Base-by-base conservation (phyloP, 1,284 basidiomycete species). In the Puccinia novopanici region DNA sequence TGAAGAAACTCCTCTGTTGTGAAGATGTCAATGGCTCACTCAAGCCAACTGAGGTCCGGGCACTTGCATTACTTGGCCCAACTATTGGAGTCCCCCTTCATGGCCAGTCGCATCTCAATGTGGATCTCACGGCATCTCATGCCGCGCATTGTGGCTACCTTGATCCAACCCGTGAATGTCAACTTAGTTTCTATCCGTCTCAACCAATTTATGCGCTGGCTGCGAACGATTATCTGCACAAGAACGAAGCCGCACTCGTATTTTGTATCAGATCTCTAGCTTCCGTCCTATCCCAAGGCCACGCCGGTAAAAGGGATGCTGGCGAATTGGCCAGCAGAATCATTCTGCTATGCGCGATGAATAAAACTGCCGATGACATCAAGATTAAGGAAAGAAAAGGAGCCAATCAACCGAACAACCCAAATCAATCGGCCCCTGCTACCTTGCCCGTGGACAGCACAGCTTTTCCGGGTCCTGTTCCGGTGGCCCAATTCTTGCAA, bases 91-190 rank as follows among this genome's bases (percentile, higher is more conserved):
- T 63, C 40, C 59, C 59, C 0, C 59, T 63, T 40, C 59, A 63
- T 63, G 59, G 59, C 34, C 59, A 63, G 59, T n/a, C 59, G 10
- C 59, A 63, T 63, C n/a, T n/a, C n/a, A n/a, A n/a, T n/a, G n/a
- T n/a, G n/a, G n/a, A n/a, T n/a, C n/a, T n/a, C n/a, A n/a, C 59
- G 1, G 59, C 59, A 63, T 63, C 59, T 15, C 59, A 63, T 40
- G 59, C 34, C 2, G 59, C 59, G 22, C 59, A 63, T 40, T 37
- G 34, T 17, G 34, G 59, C 15, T 63, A 63, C 34, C 59, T 63
- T 37, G 59, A 63, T 40, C 34, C 19, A 40, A 40, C 34, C 59
- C 34, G 17, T 2, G 34, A 63, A 37, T 17, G 2, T n/a, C 34
- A 63, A 63, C 17, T 15, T 40, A 63, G 34, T n/a, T 63, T 63